Evolutionary conservation across 164 flowering plant species (phyloP), one percentile per base, ranked within the genome.

Genomic region (Nymphaea thermarum): DNA sequence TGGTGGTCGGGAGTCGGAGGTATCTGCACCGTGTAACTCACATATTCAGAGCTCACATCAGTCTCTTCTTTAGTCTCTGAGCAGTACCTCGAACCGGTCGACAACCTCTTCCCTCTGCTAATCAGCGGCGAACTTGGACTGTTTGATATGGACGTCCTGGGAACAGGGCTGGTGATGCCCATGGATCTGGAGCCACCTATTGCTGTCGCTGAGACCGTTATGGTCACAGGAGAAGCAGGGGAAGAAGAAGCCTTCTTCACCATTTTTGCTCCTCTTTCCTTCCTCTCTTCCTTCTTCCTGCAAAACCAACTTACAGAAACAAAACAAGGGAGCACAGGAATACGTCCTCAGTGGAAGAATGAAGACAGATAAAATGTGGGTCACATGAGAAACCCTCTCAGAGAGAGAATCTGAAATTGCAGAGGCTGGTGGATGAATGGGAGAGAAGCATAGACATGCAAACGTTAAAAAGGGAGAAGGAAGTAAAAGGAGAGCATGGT

Each of bases 1-100:
- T 82, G 84, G 67, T 82, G 82, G 62, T 90, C 98, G 0, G 98
- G 96, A 1, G 96, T 93, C 4, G 89, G 85, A 2, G 96, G 98
- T 14, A 93, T 87, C 60, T 90, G 93, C 61, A 93, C 96, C 0
- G 96, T 88, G 75, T 93, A 93, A 3, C 73, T 66, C 4, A 87
- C 89, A 41, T 71, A 84, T 42, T 89, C 91, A 0, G 88, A 65
- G 55, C 51, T 79, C 17, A 72, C 47, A 62, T 81, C 88, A 7
- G 67, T 60, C 7, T 76, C 72, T 42, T 77, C 82, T 71, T 75
- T 78, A 1, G 83, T 71, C 74, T 74, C 74, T 0, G 89, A 78
- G 57, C 77, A 71, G 60, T 80, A 80, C 67, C 85, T 70, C 55
- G 89, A 86, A 43, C 84, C 85, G 17, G 81, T 76, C 0, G 79